These are phyloP conservation scores for Lycium ferocissimum DNA, from an alignment of 257 asterid species.

Conservation along the genomic window DNA sequence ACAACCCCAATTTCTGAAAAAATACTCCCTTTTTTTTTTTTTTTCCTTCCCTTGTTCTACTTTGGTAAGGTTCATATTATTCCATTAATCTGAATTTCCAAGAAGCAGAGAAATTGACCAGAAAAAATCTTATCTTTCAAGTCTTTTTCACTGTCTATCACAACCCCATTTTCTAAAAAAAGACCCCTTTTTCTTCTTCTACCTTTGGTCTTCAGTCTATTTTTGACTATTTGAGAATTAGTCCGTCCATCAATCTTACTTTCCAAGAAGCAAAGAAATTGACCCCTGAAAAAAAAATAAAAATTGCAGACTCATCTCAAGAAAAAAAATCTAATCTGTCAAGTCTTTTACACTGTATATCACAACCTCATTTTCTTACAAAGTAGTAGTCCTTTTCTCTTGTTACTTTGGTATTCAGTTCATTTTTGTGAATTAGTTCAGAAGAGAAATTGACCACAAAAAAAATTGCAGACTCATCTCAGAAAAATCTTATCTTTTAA, in stretches of 20 bases:
- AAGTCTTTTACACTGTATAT: constrained; percentile 20
- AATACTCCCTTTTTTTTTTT: background rate
- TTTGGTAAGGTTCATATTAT: background rate
- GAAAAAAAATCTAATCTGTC: background rate
- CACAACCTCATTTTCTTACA: background rate
- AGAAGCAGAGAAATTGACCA: background rate
- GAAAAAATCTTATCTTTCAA: background rate
- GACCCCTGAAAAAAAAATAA: background rate
- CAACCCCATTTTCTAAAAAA: background rate
- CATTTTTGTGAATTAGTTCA: background rate
- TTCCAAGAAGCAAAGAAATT: background rate
- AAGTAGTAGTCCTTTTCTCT: background rate
- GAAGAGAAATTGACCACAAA: background rate
- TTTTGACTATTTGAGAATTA: background rate
- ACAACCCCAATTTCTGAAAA: background rate
- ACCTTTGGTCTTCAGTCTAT: background rate
- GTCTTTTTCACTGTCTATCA: constrained; percentile 12
- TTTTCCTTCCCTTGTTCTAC: background rate
- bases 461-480: background rate
- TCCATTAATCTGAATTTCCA: background rate
- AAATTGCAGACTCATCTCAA: background rate
- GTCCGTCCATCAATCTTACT: background rate
- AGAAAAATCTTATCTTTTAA: background rate
- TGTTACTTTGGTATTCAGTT: background rate
- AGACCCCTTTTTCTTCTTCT: background rate